These are phyloP conservation scores for Nakazawaea anatomiae DNA, from an alignment of 805 yeast genomes.

Conservation along the genomic window DNA sequence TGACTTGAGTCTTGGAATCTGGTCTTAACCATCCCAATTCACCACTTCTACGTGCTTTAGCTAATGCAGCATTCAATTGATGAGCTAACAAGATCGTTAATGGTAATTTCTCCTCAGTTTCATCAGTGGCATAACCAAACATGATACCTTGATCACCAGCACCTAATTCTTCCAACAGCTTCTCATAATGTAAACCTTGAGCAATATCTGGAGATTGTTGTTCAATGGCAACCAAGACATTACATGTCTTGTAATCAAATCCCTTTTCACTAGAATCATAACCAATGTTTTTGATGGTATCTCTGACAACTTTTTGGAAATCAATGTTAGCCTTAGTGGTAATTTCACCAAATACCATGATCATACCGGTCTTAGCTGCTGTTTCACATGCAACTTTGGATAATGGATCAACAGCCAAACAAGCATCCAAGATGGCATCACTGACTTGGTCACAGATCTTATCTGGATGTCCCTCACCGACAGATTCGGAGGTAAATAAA, in stretches of 20 bases:
- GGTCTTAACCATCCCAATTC: conserved; percentile 96
- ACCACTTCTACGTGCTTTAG: conserved; percentile 96
- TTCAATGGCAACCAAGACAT: conserved; percentile 97
- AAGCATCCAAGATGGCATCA: conserved; percentile 97
- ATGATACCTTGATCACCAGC: conserved; percentile 99
- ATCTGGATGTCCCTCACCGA: conserved; percentile 94
- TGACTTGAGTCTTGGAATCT: conserved; percentile 99
- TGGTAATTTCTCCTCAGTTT: conserved; percentile 96
- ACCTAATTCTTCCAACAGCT: conserved; percentile 94
- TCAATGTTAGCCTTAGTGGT: conserved; percentile 94
- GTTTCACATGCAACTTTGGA: conserved; percentile 99
- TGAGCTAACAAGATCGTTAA: conserved; percentile 91
- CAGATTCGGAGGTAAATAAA: conserved; percentile 80
- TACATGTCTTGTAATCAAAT: conserved; percentile 98
- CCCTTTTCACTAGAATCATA: conserved; percentile 95
- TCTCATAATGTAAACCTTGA: conserved; percentile 97
- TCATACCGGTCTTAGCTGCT: conserved; percentile 98
- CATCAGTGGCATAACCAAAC: conserved; percentile 99
- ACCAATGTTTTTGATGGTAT: conserved; percentile 97
- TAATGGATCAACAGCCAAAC: conserved; percentile 90
- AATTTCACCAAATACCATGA: conserved; percentile 98
- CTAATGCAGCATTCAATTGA: conserved; percentile 93
- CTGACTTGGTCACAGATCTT: conserved; percentile 98
- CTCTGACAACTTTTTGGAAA: conserved; percentile 96
- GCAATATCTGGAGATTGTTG: conserved; percentile 99